phyloP scores from a whole-genome alignment of 2,329 filamentous ascomycete species.

The Fusarium begoniae region DNA sequence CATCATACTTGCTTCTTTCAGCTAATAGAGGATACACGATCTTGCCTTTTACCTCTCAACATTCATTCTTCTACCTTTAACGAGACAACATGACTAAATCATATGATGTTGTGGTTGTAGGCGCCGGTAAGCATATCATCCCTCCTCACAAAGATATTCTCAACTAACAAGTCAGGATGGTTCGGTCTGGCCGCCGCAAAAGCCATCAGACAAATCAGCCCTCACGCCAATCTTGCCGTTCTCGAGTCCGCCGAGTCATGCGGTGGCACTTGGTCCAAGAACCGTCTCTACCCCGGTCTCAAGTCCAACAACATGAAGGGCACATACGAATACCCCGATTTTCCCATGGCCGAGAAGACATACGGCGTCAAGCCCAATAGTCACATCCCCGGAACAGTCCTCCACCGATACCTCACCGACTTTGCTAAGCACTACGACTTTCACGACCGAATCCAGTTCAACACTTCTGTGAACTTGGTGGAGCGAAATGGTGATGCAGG shows the following conservation, averaged over 20 bases:
- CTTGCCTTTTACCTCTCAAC: background rate
- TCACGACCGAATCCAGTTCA: constrained; percentile 57
- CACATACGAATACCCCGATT: constrained; percentile 71
- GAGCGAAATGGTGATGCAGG: constrained; percentile 30
- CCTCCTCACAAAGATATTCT: rapidly evolving
- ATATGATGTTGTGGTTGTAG: constrained; percentile 40
- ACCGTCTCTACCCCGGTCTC: constrained; percentile 67
- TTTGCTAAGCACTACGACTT: constrained; percentile 59
- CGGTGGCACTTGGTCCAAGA: constrained; percentile 69
- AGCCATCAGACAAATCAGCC: constrained; percentile 60
- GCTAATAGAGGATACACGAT: background rate
- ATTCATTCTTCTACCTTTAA: background rate
- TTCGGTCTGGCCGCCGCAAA: constrained; percentile 63
- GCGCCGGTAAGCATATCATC: constrained; percentile 23
- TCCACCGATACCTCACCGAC: constrained; percentile 51
- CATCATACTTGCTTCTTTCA: background rate
- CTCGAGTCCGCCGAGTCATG: constrained; percentile 60
- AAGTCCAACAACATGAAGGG: constrained; percentile 72
- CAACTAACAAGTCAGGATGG: constrained; percentile 49
- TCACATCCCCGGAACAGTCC: constrained; percentile 50
- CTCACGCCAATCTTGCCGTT: constrained; percentile 56
- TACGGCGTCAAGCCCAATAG: constrained; percentile 50
- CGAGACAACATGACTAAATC: constrained; percentile 6
- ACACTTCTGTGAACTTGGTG: constrained; percentile 59
- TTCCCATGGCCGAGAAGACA: constrained; percentile 62